phyloP scores from a whole-genome alignment of 2,329 filamentous ascomycete genomes.

The Cercospora berteroae region DNA sequence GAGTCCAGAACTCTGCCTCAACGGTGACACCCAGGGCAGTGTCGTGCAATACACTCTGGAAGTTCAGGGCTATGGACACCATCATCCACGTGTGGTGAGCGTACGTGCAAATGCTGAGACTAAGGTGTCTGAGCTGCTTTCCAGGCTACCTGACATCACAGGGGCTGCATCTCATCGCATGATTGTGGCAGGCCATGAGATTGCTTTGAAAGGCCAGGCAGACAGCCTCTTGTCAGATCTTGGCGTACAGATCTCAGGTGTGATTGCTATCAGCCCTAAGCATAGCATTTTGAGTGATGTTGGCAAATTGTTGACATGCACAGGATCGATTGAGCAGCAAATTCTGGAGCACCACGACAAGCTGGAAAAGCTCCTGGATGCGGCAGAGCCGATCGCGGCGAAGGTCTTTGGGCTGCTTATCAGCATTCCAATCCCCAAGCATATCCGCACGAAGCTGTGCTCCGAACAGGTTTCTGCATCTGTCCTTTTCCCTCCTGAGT shows the following conservation, averaged over 20 bases:
- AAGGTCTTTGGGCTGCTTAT: slow-evolving; percentile 61
- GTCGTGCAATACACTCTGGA: slow-evolving; percentile 23
- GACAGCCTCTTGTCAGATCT: slow-evolving; percentile 21
- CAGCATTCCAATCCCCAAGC: slow-evolving; percentile 44
- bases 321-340: slow-evolving; percentile 66
- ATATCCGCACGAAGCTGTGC: slow-evolving; percentile 54
- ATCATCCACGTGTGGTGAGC: slow-evolving; percentile 16
- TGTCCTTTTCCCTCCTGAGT: slow-evolving; percentile 65
- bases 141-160: slow-evolving; percentile 26
- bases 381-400: slow-evolving; percentile 57
- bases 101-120: slow-evolving; percentile 20
- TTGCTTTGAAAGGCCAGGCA: slow-evolving; percentile 22
- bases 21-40: not conserved
- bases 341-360: slow-evolving; percentile 80
- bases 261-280: slow-evolving; percentile 31
- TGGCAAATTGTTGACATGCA: slow-evolving; percentile 27
- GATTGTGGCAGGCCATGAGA: slow-evolving; percentile 27
- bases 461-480: slow-evolving; percentile 53
- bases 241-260: slow-evolving; percentile 25
- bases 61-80: slow-evolving; percentile 25
- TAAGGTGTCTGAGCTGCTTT: slow-evolving; percentile 26
- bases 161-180: slow-evolving; percentile 27
- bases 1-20: not conserved
- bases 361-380: slow-evolving; percentile 73
- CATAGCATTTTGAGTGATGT: slow-evolving; percentile 30